A percentile compares a stretch with the other conserved stretches of the same genome.
Conservation (phyloP, 257 asterid genomes). For the Ligustrum vulgare region DNA sequence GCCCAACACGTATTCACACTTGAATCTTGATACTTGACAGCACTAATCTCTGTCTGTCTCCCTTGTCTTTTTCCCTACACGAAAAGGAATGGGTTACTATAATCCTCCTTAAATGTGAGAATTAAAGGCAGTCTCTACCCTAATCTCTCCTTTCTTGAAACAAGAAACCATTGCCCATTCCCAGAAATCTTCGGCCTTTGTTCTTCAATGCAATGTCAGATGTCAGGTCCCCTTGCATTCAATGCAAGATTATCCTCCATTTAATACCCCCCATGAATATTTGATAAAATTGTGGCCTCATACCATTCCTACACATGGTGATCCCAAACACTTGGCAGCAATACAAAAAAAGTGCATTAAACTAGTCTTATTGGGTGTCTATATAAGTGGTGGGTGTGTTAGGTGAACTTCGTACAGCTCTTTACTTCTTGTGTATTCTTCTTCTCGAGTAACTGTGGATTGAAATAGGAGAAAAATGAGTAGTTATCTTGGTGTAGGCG, state of each 20-base stretch:
- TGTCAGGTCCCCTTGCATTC: constrained; percentile 33
- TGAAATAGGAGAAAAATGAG: constrained; percentile 35
- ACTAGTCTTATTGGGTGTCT: constrained; percentile 21
- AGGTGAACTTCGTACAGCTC: constrained; percentile 30
- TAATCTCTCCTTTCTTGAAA: constrained; percentile 35
- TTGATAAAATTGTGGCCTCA: constrained; percentile 18
- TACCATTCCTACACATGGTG: constrained; percentile 9
- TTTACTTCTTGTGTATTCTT: not conserved
- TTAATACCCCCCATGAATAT: constrained; percentile 14
- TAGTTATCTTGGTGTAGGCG: constrained; percentile 76
- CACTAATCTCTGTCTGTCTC: constrained; percentile 2
- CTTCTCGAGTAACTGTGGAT: not conserved
- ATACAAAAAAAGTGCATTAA: constrained; percentile 3
- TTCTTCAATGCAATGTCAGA: constrained; percentile 51
- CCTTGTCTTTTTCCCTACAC: constrained; percentile 22
- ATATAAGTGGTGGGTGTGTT: constrained; percentile 39
- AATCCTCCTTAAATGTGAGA: constrained; percentile 31
- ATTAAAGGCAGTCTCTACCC: constrained; percentile 24
- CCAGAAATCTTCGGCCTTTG: constrained; percentile 29
- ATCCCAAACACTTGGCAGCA: constrained; percentile 11
- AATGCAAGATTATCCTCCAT: constrained; percentile 18
- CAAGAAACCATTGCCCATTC: constrained; percentile 33
- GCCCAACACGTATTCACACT: constrained; percentile 13
- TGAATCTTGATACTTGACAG: constrained; percentile 5
- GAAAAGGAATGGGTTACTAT: constrained; percentile 45